These are phyloP conservation scores for Meredithiella fracta DNA, from an alignment of 2,329 filamentous ascomycete genomes.

Conservation along the genomic window DNA sequence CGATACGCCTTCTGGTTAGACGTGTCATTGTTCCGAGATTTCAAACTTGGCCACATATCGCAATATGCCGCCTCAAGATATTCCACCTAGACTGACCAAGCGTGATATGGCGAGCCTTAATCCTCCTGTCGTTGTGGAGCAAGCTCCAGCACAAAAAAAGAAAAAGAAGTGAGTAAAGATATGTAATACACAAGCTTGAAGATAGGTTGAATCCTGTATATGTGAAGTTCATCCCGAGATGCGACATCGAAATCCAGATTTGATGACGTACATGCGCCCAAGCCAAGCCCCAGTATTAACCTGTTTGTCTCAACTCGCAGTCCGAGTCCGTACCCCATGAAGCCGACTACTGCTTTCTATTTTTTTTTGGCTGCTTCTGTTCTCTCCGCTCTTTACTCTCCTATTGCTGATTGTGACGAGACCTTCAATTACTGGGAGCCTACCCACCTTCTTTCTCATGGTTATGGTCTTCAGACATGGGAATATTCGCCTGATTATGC, in stretches of 20 bases:
- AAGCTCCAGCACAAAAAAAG: slow-evolving; percentile 9
- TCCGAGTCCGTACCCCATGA: slow-evolving; percentile 30
- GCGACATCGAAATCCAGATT: too few relatives aligned
- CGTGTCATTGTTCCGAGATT: not conserved
- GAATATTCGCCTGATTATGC: slow-evolving; percentile 93
- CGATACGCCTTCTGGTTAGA: not conserved
- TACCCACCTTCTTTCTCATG: slow-evolving; percentile 81
- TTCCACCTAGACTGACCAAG: not conserved
- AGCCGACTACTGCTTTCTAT: slow-evolving; percentile 64
- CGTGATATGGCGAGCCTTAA: not conserved
- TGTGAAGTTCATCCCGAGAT: not conserved
- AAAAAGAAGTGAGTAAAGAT: slow-evolving; percentile 33
- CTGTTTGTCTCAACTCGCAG: not conserved
- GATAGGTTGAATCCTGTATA: too few relatives aligned
- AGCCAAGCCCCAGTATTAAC: not conserved
- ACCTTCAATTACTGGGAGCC: slow-evolving; percentile 99
- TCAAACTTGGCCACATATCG: not conserved
- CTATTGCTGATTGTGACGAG: slow-evolving; percentile 96
- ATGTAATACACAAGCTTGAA: too few relatives aligned
- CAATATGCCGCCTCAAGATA: slow-evolving; percentile 23
- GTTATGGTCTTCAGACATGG: slow-evolving; percentile 92
- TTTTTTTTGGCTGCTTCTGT: slow-evolving; percentile 59
- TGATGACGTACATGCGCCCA: not conserved
- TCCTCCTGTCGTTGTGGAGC: not conserved
- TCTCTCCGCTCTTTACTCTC: slow-evolving; percentile 63